These are phyloP conservation scores for Nicotiana knightiana DNA, from an alignment of 257 asterid species.

Conservation along the genomic window DNA sequence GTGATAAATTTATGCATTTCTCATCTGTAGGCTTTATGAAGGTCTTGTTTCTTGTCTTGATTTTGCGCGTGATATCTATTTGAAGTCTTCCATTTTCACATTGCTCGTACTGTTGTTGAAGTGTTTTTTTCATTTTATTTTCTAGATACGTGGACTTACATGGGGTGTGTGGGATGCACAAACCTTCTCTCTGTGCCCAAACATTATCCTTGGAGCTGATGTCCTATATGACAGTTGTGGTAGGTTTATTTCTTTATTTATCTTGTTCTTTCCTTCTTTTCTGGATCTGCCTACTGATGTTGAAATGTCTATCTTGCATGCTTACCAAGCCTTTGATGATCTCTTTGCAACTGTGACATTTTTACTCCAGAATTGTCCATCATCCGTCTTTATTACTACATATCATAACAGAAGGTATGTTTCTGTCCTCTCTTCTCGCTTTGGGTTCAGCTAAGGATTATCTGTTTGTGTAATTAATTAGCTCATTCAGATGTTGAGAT, in stretches of 20 bases:
- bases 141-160: slow-evolving; percentile 73
- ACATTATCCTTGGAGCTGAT: slow-evolving; percentile 93
- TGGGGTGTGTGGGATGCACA: slow-evolving; percentile 85
- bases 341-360: slow-evolving; percentile 76
- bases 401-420: slow-evolving; percentile 90
- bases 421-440: slow-evolving; percentile 11
- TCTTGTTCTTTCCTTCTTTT: not conserved
- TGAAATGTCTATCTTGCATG: slow-evolving; percentile 15
- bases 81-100: slow-evolving; percentile 6
- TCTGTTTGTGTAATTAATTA: not conserved
- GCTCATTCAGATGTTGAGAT: not conserved
- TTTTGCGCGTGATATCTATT: not conserved
- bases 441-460: not conserved
- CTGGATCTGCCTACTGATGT: slow-evolving; percentile 8
- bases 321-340: slow-evolving; percentile 69
- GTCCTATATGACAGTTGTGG: slow-evolving; percentile 78
- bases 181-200: slow-evolving; percentile 55
- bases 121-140: not conserved
- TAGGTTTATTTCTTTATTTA: slow-evolving; percentile 15
- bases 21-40: not conserved
- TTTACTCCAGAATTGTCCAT: slow-evolving; percentile 59
- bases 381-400: slow-evolving; percentile 75
- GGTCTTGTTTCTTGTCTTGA: not conserved
- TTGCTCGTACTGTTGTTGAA: not conserved
- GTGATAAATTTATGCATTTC: not conserved